phyloP scores from a whole-genome alignment of 164 flowering plant species.

The Nymphaea thermarum region DNA sequence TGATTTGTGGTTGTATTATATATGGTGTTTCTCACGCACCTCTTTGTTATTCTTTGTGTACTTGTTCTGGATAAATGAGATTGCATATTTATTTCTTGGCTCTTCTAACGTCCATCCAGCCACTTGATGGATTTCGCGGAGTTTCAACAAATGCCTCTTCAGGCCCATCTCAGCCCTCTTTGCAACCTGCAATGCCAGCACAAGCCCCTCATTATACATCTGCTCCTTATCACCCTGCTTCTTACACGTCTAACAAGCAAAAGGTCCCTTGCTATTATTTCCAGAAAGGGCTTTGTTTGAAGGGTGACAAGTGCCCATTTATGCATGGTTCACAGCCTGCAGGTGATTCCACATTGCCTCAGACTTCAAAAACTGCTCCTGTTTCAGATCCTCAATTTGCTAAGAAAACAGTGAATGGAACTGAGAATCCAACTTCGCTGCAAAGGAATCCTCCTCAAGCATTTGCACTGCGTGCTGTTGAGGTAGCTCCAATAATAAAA shows the following conservation, averaged over 20 bases:
- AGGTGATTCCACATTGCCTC: conserved; percentile 15
- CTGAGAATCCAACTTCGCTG: conserved; percentile 17
- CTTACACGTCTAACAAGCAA: conserved; percentile 36
- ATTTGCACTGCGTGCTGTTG: background rate
- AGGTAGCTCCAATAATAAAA: background rate
- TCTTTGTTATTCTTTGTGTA: background rate
- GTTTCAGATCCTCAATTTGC: conserved; percentile 12
- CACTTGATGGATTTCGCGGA: conserved; percentile 70
- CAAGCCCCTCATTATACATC: conserved; percentile 6
- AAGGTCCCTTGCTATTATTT: conserved; percentile 64
- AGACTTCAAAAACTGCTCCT: conserved; percentile 17
- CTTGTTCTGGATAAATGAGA: background rate
- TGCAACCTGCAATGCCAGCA: conserved; percentile 14
- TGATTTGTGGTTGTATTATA: background rate
- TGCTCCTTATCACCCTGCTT: background rate
- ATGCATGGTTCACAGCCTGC: conserved; percentile 18
- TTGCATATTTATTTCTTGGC: background rate
- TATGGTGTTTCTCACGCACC: background rate
- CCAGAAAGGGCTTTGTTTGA: conserved; percentile 68
- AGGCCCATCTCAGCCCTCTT: conserved; percentile 25
- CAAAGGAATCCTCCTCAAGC: background rate
- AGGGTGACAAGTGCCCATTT: conserved; percentile 80
- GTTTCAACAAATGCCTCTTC: conserved; percentile 22
- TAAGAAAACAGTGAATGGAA: conserved; percentile 28
- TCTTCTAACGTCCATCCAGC: conserved; percentile 29